Evolutionary conservation across 306 rosid species (phyloP), one percentile per base, ranked within the genome.

Genomic region (Elaeagnus macrophylla): DNA sequence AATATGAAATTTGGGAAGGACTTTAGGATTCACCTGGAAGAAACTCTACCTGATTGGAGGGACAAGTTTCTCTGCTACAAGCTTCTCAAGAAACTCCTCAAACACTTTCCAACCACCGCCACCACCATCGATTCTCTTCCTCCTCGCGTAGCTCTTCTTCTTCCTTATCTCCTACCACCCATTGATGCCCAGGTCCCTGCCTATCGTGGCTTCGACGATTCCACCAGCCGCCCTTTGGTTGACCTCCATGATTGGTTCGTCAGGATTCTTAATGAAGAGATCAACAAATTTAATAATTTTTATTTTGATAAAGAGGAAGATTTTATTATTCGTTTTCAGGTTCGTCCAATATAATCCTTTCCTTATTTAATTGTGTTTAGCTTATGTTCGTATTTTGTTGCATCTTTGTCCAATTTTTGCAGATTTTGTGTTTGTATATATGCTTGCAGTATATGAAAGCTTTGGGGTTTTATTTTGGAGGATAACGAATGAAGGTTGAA

Each of bases 1-100:
- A 70, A 50, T 16, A 91, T 91, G 99, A 91, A 91, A 66, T 91
- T 91, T 57, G 99, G 99, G 16, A 93, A 93, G 62, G 89, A 93
- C 50, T 87, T 93, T 77, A 84, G 61, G 64, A 84, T 74, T 69
- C 95, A 93, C 70, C 46, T 93, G 45, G 99, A 93, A 55, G 89
- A 84, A 47, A 93, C 99, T 36, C 81, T 91, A 25, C 99, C 99
- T 0, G 96, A 79, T 65, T 93, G 99, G 99, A 87, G 97, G 60
- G 97, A 91, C 80, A 91, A 91, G 64, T 91, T 91, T 60, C 83
- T 91, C 25, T 80, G 96, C 61, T 91, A 91, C 83, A 91, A 91
- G 42, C 86, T 85, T 17, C 70, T 91, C 64, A 91, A 91, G 81
- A 86, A 86, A 72, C 77, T 86, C 48, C 75, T 86, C 56, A 91